Percentiles rank a stretch among this genome's conserved stretches.
Conservation (phyloP, 2,329 filamentous ascomycete species). For the Exophiala viscosa region DNA sequence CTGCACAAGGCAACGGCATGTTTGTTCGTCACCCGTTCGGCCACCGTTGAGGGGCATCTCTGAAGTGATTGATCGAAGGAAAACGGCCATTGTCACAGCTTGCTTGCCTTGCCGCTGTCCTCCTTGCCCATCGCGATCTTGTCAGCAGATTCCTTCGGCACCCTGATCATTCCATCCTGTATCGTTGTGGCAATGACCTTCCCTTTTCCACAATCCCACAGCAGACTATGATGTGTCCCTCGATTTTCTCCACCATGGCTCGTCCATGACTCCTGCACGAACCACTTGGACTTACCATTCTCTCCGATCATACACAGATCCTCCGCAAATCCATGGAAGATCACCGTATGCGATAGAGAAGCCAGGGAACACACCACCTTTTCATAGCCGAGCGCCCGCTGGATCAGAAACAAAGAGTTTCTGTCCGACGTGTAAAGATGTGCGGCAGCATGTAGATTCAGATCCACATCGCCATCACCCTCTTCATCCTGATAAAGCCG, state of each 20-base stretch:
- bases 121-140: not conserved
- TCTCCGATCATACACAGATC: conserved; percentile 42
- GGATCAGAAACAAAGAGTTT: conserved; percentile 52
- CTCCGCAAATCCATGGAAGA: conserved; percentile 44
- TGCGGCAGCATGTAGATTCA: conserved; percentile 56
- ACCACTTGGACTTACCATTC: conserved; percentile 41
- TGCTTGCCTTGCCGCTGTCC: too few species aligned
- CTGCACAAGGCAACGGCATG: too few species aligned
- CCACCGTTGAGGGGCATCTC: too few species aligned
- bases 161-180: conserved; percentile 49
- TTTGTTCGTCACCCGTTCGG: too few species aligned
- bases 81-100: too few species aligned
- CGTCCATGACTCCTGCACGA: conserved; percentile 48
- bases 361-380: conserved; percentile 42
- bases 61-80: too few species aligned
- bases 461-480: conserved; percentile 31
- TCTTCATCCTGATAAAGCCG: conserved; percentile 42
- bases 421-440: conserved; percentile 57
- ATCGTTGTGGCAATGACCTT: conserved; percentile 45
- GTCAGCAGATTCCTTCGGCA: conserved; percentile 15
- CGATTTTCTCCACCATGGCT: conserved; percentile 44
- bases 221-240: conserved; percentile 45
- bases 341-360: conserved; percentile 47
- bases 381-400: conserved; percentile 46
- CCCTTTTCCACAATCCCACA: conserved; percentile 39